Evolutionary conservation across 2,329 filamentous ascomycete species (phyloP).

Genomic region (Cyclaneusma minus): DNA sequence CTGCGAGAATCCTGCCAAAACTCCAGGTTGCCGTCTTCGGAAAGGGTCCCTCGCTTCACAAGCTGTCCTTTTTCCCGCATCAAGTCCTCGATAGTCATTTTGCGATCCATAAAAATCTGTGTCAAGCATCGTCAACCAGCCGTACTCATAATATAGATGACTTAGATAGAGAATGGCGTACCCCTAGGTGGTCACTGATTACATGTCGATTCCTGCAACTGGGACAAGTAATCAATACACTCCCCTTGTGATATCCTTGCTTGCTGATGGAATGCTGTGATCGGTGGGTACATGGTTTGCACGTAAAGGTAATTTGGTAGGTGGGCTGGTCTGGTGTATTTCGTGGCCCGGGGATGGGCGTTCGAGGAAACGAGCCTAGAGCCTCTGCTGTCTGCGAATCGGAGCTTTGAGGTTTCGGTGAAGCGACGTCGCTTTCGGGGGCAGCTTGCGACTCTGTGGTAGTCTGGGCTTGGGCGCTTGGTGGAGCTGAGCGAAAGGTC

Average conservation of each 20-base stretch:
- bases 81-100: conserved; percentile 61
- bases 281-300: conserved; percentile 65
- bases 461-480: conserved; percentile 2
- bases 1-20: conserved; percentile 77
- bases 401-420: neutral
- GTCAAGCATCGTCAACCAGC: conserved; percentile 5
- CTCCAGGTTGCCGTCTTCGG: conserved; percentile 74
- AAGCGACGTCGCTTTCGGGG: neutral
- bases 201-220: conserved; percentile 75
- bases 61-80: conserved; percentile 60
- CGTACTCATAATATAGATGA: neutral
- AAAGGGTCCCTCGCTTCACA: conserved; percentile 55
- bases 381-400: neutral
- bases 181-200: conserved; percentile 76
- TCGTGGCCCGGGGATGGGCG: conserved; percentile 2
- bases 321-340: conserved; percentile 31
- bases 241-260: conserved; percentile 87
- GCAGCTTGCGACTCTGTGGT: too few species aligned
- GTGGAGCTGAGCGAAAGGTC: too few species aligned
- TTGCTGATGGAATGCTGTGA: conserved; percentile 82
- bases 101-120: conserved; percentile 58
- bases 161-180: conserved; percentile 14
- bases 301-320: conserved; percentile 87
- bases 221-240: conserved; percentile 78
- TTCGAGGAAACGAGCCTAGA: too few species aligned